Evolutionary conservation across 306 rosid species (phyloP).

Genomic region (Vigna angularis): DNA sequence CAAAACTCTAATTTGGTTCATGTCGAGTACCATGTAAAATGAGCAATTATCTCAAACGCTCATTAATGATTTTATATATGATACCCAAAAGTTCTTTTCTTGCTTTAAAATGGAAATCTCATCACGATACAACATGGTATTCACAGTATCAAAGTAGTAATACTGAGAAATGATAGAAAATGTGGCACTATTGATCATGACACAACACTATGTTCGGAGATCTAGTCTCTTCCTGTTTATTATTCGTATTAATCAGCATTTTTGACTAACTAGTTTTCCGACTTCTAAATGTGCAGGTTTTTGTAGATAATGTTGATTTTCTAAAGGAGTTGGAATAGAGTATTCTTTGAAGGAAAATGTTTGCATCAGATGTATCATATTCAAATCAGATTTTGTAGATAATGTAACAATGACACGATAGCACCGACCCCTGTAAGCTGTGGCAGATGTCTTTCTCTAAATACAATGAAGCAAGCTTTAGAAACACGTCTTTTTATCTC

Average conservation of each 20-base stretch:
- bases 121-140: slow-evolving; percentile 25
- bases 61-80: not conserved
- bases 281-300: slow-evolving; percentile 67
- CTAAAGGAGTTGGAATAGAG: slow-evolving; percentile 89
- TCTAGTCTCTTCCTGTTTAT: slow-evolving; percentile 2
- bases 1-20: slow-evolving; percentile 12
- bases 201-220: slow-evolving; percentile 26
- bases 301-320: slow-evolving; percentile 96
- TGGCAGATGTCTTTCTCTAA: slow-evolving; percentile 39
- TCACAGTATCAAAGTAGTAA: slow-evolving; percentile 6
- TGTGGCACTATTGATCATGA: slow-evolving; percentile 10
- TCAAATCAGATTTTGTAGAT: slow-evolving; percentile 72
- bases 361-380: slow-evolving; percentile 50
- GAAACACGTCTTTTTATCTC: slow-evolving; percentile 28
- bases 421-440: slow-evolving; percentile 31
- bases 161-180: slow-evolving; percentile 27
- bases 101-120: not conserved
- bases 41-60: not conserved
- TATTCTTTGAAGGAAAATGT: slow-evolving; percentile 45
- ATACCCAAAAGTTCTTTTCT: not conserved
- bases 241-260: slow-evolving; percentile 36
- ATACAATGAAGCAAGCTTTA: slow-evolving; percentile 47
- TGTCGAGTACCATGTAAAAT: not conserved
- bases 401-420: slow-evolving; percentile 48
- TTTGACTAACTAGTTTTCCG: slow-evolving; percentile 32